Base-by-base conservation (phyloP, 495 filamentous ascomycete genomes). In the Choiromyces venosus region DNA sequence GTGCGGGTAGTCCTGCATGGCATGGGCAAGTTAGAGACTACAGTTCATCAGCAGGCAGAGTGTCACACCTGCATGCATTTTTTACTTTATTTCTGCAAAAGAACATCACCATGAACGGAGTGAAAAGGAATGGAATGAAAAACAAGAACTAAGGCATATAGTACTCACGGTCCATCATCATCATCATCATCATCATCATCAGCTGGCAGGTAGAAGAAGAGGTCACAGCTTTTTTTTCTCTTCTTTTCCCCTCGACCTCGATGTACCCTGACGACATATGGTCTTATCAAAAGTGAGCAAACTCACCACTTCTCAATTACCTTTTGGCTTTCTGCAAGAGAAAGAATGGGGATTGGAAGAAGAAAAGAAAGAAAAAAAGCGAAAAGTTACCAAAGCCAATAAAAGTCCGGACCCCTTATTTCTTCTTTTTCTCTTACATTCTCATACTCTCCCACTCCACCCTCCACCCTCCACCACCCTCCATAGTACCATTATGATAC, bases 1-100 rank as follows among this genome's bases (percentile, higher is more conserved):
- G 46, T 56, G n/a, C 46, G 46, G 46, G 46, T 56, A 56, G 46
- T 56, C 46, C 46, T 56, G 46, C 46, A 56, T 14, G n/a, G n/a
- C 46, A 56, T 56, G 29, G 46, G n/a, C 46, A 56, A 29, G n/a
- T 56, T 56, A 29, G n/a, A 10, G 14, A 42, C 40, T 16, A 56
- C 46, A 56, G 21, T 56, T 56, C 9, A 29, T 29, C n/a, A n/a
- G 4, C 21, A 14, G 21, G n/a, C 46, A 29, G 46, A 29, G 46
- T 29, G 46, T 56, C 46, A 56, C 21, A 56, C 46, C 2, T 56
- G 46, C n/a, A 56, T 56, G 46, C n/a, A 12, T 56, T 56, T 29
- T 56, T n/a, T 4, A 56, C 46, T 56, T 14, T 12, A 56, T 56
- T 56, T 56, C n/a, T 56, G n/a, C 46, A 56, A 29, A 29, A 29